Conservation (phyloP, 768 basidiomycete species). For the Roridomyces roridus region DNA sequence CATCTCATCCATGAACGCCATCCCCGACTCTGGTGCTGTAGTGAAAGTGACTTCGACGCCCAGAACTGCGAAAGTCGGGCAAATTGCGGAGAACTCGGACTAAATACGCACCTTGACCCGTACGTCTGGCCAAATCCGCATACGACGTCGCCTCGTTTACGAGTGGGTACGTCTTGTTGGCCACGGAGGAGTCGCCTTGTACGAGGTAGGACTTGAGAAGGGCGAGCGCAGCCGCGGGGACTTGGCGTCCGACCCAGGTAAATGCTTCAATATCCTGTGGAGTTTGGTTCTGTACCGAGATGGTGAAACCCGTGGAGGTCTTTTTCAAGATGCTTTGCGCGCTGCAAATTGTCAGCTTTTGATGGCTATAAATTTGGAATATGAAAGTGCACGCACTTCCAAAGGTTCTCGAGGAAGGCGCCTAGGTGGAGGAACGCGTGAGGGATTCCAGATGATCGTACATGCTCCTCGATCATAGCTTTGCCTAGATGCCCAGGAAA, state of each 20-base stretch:
- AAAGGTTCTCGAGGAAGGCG: conserved; percentile 7
- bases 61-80: not conserved
- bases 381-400: not conserved
- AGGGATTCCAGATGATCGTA: not conserved
- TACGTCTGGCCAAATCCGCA: not conserved
- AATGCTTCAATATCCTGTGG: not conserved
- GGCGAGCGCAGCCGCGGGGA: conserved; percentile 3
- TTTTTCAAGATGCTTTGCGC: not conserved
- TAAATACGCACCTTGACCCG: not conserved
- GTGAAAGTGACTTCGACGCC: conserved; percentile 12
- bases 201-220: conserved; percentile 8
- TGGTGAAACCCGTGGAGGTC: not conserved
- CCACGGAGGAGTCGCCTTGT: not conserved
- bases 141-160: not conserved
- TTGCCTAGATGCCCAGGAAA: not conserved
- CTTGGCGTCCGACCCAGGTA: conserved; percentile 4
- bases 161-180: conserved; percentile 1
- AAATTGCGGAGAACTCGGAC: not conserved
- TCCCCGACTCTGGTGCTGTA: not conserved
- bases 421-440: conserved; percentile 5
- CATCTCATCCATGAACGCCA: conserved; percentile 5
- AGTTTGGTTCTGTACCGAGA: not conserved
- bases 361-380: not conserved
- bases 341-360: too few relatives aligned
- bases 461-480: not conserved